Evolutionary conservation across 257 asterid species (phyloP), one percentile per base, ranked within the genome.

Genomic region (Anisodus acutangulus): DNA sequence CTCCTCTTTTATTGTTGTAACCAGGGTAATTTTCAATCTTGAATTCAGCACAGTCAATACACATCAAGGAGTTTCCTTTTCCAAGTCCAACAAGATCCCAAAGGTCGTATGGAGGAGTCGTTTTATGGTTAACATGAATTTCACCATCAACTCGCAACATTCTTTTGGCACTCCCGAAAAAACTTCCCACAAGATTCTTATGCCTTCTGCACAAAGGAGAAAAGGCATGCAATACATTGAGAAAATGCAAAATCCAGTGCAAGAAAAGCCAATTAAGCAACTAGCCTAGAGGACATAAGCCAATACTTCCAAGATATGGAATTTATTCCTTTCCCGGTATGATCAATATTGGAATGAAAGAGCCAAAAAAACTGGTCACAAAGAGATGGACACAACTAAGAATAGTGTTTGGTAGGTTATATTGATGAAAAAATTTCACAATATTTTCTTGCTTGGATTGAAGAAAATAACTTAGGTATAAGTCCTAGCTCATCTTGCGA

Each of bases 111-210:
- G 97, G 95, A 11, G 47, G 12, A 0, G 82, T 87, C 10, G 70
- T 88, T 85, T 93, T 93, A 91, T 93, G 95, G 60, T 58, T 86
- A 11, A 93, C 62, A 39, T 93, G 97, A 83, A 93, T 86, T 88
- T 91, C 91, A 5, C 95, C 95, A 55, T 85, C 55, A 12, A 55
- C 57, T 57, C 62, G 62, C 81, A 93, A 87, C 93, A 90, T 74
- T 57, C 68, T 12, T 39, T 89, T 47, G 22, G 97, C 92, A 71
- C 88, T 91, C 15, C 3, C 6, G 7, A 93, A 79, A 86, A 93
- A 94, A 19, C 90, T 85, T 15, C 22, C 81, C 12, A 93, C 93
- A 4, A 91, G 94, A 2, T 22, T 62, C 90, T 80, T 74, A 64
- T 94, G 98, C 92, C 0, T 67, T 87, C 95, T 94, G 90, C 78